Evolutionary conservation across 306 rosid genomes (phyloP).

Genomic region (Medicago arabica): DNA sequence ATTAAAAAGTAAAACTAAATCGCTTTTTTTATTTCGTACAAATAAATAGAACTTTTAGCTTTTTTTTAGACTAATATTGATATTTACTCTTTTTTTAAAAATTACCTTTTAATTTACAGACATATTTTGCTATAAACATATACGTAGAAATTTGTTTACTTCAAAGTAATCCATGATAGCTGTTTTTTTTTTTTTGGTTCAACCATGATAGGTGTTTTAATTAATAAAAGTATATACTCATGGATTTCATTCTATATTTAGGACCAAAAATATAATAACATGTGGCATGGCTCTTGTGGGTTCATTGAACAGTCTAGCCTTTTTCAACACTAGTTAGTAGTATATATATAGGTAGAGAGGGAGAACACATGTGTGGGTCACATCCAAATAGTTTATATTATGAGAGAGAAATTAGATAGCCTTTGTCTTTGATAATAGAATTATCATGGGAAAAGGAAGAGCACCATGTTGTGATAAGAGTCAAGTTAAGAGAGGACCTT

Average conservation of each 20-base stretch:
- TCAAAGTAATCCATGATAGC: neutral
- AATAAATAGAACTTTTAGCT: no score
- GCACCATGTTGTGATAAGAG: constrained; percentile 92
- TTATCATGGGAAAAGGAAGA: constrained; percentile 89
- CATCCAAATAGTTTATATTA: constrained; percentile 15
- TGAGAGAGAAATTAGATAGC: constrained; percentile 23
- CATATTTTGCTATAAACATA: neutral
- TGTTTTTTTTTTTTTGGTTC: no score
- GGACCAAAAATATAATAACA: constrained; percentile 22
- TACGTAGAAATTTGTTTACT: neutral
- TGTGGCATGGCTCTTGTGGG: constrained; percentile 70
- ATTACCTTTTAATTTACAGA: no score
- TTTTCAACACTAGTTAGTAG: constrained; percentile 25
- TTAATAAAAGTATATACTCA: constrained; percentile 23
- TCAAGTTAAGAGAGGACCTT: constrained; percentile 94
- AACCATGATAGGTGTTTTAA: constrained; percentile 26
- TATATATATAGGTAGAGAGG: constrained; percentile 19
- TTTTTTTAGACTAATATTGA: no score
- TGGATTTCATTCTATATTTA: constrained; percentile 62
- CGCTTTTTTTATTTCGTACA: no score
- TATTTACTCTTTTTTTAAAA: no score
- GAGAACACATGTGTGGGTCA: constrained; percentile 19
- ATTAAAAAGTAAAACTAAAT: no score
- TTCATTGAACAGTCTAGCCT: constrained; percentile 23
- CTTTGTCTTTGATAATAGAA: neutral